These are phyloP conservation scores for Xenoacremonium recifei DNA, from an alignment of 2,329 filamentous ascomycete genomes.

Conservation along the genomic window DNA sequence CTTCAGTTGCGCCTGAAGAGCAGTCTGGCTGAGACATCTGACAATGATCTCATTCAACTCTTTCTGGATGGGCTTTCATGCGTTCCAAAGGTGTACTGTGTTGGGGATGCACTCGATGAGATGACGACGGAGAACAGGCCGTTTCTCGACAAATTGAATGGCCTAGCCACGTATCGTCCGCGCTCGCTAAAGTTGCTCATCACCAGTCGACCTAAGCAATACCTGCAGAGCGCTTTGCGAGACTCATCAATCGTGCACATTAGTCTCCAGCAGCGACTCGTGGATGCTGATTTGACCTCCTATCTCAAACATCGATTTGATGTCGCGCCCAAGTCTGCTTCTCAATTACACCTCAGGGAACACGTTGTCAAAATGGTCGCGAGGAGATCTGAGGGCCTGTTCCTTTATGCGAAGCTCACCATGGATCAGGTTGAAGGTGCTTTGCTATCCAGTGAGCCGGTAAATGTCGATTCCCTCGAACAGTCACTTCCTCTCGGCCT, in stretches of 20 bases:
- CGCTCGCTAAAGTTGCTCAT: slow-evolving; percentile 37
- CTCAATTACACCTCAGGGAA: no score
- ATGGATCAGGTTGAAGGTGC: slow-evolving; percentile 23
- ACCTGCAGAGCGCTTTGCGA: slow-evolving; percentile 28
- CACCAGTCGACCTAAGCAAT: slow-evolving; percentile 38
- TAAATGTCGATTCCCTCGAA: no score
- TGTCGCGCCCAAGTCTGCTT: slow-evolving; percentile 7
- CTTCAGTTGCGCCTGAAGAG: slow-evolving; percentile 13
- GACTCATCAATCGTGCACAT: slow-evolving; percentile 26
- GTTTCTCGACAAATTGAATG: slow-evolving; percentile 32
- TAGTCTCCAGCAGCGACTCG: slow-evolving; percentile 31
- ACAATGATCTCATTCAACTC: slow-evolving; percentile 17
- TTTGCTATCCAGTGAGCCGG: slow-evolving; percentile 1
- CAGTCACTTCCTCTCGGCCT: slow-evolving; percentile 5
- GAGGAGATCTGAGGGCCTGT: slow-evolving; percentile 10
- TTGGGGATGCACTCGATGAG: slow-evolving; percentile 22
- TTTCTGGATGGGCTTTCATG: slow-evolving; percentile 15
- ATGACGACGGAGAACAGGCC: slow-evolving; percentile 23
- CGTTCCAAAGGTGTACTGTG: slow-evolving; percentile 18
- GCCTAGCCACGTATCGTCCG: slow-evolving; percentile 29
- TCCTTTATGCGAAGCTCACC: slow-evolving; percentile 8
- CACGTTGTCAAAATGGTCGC: slow-evolving; percentile 14
- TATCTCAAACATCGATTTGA: slow-evolving; percentile 19
- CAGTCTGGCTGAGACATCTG: slow-evolving; percentile 14
- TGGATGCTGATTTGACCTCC: slow-evolving; percentile 38